Evolutionary conservation across 768 basidiomycete genomes (phyloP).

Genomic region (Phaffia tasmanica): DNA sequence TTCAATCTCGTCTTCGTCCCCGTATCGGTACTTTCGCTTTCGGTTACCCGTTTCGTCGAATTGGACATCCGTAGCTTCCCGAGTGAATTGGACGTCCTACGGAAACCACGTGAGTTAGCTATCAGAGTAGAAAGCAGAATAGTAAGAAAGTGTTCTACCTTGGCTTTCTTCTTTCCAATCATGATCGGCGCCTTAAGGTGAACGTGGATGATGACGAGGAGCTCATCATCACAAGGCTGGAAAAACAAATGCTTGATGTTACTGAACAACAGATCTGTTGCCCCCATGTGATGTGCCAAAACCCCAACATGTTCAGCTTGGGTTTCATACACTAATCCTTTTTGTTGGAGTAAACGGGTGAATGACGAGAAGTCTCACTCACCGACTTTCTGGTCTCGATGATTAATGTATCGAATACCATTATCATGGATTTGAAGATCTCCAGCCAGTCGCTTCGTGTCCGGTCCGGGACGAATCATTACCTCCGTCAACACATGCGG

Average conservation of each 20-base stretch:
- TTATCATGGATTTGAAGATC: conserved; percentile 98
- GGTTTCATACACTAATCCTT: neutral
- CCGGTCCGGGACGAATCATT: conserved; percentile 82
- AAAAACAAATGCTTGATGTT: conserved; percentile 99
- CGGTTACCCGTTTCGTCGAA: conserved; percentile 99
- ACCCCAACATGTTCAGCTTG: neutral
- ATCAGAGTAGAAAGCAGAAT: neutral
- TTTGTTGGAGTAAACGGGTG: neutral
- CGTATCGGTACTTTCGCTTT: conserved; percentile 90
- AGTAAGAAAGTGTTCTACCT: conserved; percentile 45
- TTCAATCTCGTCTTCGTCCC: conserved; percentile 98
- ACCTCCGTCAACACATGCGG: conserved; percentile 81
- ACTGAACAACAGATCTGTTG: conserved; percentile 76
- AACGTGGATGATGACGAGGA: conserved; percentile 85
- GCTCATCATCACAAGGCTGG: conserved; percentile 94
- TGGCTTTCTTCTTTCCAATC: conserved; percentile 97
- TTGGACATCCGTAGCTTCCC: conserved; percentile 92
- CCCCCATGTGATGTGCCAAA: neutral
- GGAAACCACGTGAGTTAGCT: conserved; percentile 7
- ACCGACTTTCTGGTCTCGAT: conserved; percentile 85
- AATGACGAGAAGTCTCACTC: conserved; percentile 32
- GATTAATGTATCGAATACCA: conserved; percentile 83
- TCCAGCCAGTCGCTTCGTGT: conserved; percentile 82
- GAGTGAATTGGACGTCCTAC: conserved; percentile 94
- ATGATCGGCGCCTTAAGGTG: conserved; percentile 93